Evolutionary conservation across 23 red algal species (phyloP).

Genomic region (Pyropia haitanensis): DNA sequence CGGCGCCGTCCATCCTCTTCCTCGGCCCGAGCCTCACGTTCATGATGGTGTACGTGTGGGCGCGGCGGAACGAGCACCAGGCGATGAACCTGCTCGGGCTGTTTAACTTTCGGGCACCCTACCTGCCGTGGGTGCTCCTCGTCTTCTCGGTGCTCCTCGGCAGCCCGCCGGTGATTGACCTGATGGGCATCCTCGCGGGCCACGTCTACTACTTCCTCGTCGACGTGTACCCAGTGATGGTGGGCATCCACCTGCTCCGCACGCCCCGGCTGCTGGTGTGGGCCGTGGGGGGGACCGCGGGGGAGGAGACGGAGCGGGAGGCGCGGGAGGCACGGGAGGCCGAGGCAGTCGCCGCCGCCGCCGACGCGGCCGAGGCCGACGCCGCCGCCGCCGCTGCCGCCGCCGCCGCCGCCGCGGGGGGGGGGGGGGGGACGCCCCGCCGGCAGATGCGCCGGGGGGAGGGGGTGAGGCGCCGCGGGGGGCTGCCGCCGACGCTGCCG

Average conservation of each 20-base stretch:
- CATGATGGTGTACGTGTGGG: constrained; percentile 99
- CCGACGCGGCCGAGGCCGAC: too few relatives aligned
- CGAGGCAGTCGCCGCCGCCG: too few relatives aligned
- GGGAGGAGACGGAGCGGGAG: too few relatives aligned
- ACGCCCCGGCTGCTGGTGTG: constrained; percentile 48
- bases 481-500: too few relatives aligned
- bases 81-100: constrained; percentile 79
- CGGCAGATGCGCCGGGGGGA: too few relatives aligned
- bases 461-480: too few relatives aligned
- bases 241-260: constrained; percentile 34
- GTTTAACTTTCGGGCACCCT: constrained; percentile 86
- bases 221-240: constrained; percentile 83
- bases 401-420: too few relatives aligned
- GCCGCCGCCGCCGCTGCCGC: too few relatives aligned
- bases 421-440: too few relatives aligned
- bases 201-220: constrained; percentile 92
- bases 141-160: constrained; percentile 86
- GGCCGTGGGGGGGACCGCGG: too few relatives aligned
- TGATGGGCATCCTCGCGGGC: constrained; percentile 82
- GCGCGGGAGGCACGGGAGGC: too few relatives aligned
- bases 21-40: constrained; percentile 86
- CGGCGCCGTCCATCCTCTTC: constrained; percentile 70
- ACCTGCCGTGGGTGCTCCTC: constrained; percentile 92
- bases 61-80: constrained; percentile 60
- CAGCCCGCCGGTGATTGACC: constrained; percentile 56